These are phyloP conservation scores for Yamadazyma trypodendri DNA, from an alignment of 1,139 yeast genomes.

Conservation along the genomic window DNA sequence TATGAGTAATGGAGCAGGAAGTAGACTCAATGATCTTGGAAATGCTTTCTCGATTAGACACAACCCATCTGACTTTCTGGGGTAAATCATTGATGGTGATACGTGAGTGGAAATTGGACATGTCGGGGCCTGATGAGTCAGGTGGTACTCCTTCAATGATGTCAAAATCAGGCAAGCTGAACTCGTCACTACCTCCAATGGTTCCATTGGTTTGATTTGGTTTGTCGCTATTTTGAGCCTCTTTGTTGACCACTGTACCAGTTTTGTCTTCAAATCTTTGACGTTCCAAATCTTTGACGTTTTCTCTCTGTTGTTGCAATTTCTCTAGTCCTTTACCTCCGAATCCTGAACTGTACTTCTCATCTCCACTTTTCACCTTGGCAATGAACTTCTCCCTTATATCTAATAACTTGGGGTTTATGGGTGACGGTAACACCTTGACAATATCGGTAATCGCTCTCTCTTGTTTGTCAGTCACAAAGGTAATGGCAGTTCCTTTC, in stretches of 20 bases:
- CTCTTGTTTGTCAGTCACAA: constrained; percentile 65
- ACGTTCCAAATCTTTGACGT: constrained; percentile 51
- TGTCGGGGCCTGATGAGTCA: constrained; percentile 64
- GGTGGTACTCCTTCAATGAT: constrained; percentile 56
- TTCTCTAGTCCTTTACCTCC: constrained; percentile 93
- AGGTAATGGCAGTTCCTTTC: constrained; percentile 74
- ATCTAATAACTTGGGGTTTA: constrained; percentile 51
- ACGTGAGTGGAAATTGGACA: constrained; percentile 65
- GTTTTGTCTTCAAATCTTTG: constrained; percentile 23
- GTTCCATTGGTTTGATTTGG: constrained; percentile 2
- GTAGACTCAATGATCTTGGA: constrained; percentile 69
- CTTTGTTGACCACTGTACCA: constrained; percentile 1
- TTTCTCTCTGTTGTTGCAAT: constrained; percentile 67
- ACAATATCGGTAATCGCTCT: constrained; percentile 71
- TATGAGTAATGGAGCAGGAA: constrained; percentile 76
- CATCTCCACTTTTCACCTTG: constrained; percentile 70
- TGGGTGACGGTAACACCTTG: constrained; percentile 49
- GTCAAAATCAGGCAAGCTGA: constrained; percentile 41
- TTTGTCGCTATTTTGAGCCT: neutral
- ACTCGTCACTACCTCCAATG: neutral
- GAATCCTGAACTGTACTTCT: constrained; percentile 71
- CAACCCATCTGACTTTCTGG: constrained; percentile 79
- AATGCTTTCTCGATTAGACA: constrained; percentile 67
- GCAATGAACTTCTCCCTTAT: constrained; percentile 58
- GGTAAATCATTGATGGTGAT: constrained; percentile 85